Conservation (phyloP, 2,329 filamentous ascomycete genomes). For the Chaetothyriales sp. region DNA sequence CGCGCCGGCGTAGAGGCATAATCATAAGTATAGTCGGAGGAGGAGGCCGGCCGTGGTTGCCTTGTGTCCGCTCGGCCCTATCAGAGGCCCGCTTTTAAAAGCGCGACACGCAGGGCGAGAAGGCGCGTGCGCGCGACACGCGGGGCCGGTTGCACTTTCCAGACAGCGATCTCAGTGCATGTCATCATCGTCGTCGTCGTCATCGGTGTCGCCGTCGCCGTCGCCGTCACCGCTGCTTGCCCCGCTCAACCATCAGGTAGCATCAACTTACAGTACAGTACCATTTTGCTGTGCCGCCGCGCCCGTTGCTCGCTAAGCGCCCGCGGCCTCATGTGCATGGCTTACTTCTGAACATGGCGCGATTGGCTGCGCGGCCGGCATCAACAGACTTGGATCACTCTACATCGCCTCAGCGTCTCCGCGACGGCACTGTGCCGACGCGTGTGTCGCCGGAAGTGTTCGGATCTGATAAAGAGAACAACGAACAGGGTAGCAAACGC, state of each 20-base stretch:
- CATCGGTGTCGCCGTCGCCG: background rate
- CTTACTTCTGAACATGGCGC: slow-evolving; percentile 13
- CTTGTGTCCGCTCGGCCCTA: background rate
- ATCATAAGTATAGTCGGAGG: background rate
- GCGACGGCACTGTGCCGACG: slow-evolving; percentile 1
- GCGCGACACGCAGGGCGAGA: background rate
- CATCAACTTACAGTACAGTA: background rate
- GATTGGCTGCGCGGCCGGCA: slow-evolving; percentile 6
- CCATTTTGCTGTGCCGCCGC: background rate
- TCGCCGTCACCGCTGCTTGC: background rate
- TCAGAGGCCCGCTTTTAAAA: background rate
- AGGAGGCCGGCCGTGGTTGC: background rate
- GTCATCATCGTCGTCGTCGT: background rate
- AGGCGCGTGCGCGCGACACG: background rate
- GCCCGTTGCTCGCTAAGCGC: background rate
- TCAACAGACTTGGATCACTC: slow-evolving; percentile 28
- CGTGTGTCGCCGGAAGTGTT: slow-evolving; percentile 22
- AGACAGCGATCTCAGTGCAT: background rate
- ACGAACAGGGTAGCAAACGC: slow-evolving; percentile 26
- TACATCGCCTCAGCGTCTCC: slow-evolving; percentile 6
- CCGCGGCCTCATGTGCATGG: background rate
- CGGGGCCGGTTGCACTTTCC: background rate
- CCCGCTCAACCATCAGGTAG: background rate
- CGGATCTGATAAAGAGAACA: slow-evolving; percentile 40
- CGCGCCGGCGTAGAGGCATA: background rate